Evolutionary conservation across 495 filamentous ascomycete genomes (phyloP).

Genomic region (Talaromyces ruber): DNA sequence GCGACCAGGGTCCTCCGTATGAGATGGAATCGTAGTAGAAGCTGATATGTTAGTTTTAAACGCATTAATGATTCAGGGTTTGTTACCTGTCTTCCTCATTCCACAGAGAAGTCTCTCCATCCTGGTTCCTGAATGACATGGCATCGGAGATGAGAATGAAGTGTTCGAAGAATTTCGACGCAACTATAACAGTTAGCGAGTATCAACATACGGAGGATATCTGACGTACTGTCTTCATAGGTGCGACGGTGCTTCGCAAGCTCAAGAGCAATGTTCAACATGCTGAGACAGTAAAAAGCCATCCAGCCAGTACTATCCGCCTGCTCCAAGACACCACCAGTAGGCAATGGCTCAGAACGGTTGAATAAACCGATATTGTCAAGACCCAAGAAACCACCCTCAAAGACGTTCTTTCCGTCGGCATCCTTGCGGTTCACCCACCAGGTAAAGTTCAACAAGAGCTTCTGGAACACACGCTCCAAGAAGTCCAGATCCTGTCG

Average conservation of each 20-base stretch:
- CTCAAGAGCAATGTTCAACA: conserved; percentile 94
- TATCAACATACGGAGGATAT: not conserved
- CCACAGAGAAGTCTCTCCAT: conserved; percentile 80
- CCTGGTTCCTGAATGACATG: conserved; percentile 81
- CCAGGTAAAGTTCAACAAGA: conserved; percentile 96
- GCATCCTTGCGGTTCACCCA: conserved; percentile 95
- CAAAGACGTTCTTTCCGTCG: conserved; percentile 93
- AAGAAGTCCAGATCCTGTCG: conserved; percentile 91
- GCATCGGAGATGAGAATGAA: conserved; percentile 97
- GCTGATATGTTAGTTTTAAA: conserved; percentile 12
- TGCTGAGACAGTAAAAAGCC: conserved; percentile 90
- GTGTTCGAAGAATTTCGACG: conserved; percentile 97
- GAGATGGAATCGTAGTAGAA: conserved; percentile 99
- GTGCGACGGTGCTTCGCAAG: conserved; percentile 91
- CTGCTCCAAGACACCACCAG: conserved; percentile 87
- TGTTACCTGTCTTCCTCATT: conserved; percentile 75
- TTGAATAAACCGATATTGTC: conserved; percentile 98
- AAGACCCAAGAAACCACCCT: conserved; percentile 91
- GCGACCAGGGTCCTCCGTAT: conserved; percentile 84
- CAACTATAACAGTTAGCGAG: conserved; percentile 39
- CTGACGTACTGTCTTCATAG: conserved; percentile 70
- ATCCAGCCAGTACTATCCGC: conserved; percentile 98
- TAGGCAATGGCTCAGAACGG: conserved; percentile 91
- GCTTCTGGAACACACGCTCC: conserved; percentile 92
- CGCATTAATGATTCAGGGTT: not conserved